Evolutionary conservation across 2,329 filamentous ascomycete species (phyloP).

Genomic region (Eutypa lata): DNA sequence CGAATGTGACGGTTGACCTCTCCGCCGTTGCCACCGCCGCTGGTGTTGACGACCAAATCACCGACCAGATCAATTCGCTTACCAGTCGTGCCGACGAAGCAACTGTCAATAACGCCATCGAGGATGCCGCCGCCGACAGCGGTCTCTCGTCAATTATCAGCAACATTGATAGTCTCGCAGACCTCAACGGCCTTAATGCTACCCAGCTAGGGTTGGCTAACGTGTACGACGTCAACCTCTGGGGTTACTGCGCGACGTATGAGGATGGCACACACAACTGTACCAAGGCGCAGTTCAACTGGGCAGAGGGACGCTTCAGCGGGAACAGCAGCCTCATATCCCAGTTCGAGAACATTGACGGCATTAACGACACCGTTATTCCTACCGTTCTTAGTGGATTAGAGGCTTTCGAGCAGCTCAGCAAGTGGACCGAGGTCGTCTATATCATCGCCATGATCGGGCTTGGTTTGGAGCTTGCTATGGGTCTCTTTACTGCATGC

Average conservation of each 20-base stretch:
- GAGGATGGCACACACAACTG: constrained; percentile 60
- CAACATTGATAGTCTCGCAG: constrained; percentile 10
- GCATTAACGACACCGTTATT: constrained; percentile 62
- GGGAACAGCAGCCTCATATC: constrained; percentile 52
- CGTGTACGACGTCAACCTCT: constrained; percentile 78
- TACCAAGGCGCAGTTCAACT: constrained; percentile 69
- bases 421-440: constrained; percentile 79
- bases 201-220: constrained; percentile 62
- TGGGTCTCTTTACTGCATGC: constrained; percentile 82
- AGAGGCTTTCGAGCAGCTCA: constrained; percentile 68
- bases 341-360: constrained; percentile 46
- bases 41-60: neutral
- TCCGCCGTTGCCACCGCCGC: constrained; percentile 27
- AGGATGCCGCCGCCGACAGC: neutral
- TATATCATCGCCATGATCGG: constrained; percentile 72
- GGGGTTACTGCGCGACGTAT: constrained; percentile 76
- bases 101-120: neutral
- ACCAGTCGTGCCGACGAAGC: neutral
- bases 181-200: constrained; percentile 37
- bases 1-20: constrained; percentile 53
- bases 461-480: constrained; percentile 67
- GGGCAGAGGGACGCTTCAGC: constrained; percentile 70
- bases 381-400: constrained; percentile 64
- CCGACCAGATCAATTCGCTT: constrained; percentile 12
- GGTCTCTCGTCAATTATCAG: constrained; percentile 5